Base-by-base conservation (phyloP, 306 rosid species). In the Dalbergia cultrata region DNA sequence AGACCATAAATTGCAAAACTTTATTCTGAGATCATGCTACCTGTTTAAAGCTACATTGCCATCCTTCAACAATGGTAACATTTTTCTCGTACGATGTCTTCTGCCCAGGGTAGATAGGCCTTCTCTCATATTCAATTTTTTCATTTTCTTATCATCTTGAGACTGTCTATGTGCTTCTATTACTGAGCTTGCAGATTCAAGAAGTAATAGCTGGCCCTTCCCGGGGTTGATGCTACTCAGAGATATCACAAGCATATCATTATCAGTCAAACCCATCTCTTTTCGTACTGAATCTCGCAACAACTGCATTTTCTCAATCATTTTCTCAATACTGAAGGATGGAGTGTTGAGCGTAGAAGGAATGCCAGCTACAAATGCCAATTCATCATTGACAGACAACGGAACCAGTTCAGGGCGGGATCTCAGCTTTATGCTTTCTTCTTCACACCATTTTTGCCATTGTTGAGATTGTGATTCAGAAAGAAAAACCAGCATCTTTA, bases 311-410 rank as follows among this genome's bases (percentile, higher is more conserved):
- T 86, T 95, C 86, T 89, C 94, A 21, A 75, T 21, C 99, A 95
- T 95, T 82, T 89, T 95, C 81, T 91, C 93, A 1, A 90, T 61
- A 86, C 85, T 88, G 78, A 86, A 87, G 72, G 97, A 82, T 60
- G 97, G 94, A 53, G 99, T 93, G 87, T 90, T 95, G 53, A 95
- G 98, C 10, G 97, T 91, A 74, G 87, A 93, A 78, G 87, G 61
- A 83, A 95, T 87, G 74, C 99, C 99, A 74, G 99, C 98, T 72
- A 87, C 94, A 82, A 93, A 95, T n/a, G 99, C 97, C 72, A 95
- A 80, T 77, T 95, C 99, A 78, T 95, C 99, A 72, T 90, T 90
- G 52, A 95, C 87, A 57, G 99, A 90, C 81, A 95, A 88, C 3
- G 99, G 94, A 82, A 93, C 88, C 80, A 93, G 47, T 58, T 87